Evolutionary conservation across 2,329 filamentous ascomycete genomes (phyloP).

Genomic region (Alternaria metachromatica): DNA sequence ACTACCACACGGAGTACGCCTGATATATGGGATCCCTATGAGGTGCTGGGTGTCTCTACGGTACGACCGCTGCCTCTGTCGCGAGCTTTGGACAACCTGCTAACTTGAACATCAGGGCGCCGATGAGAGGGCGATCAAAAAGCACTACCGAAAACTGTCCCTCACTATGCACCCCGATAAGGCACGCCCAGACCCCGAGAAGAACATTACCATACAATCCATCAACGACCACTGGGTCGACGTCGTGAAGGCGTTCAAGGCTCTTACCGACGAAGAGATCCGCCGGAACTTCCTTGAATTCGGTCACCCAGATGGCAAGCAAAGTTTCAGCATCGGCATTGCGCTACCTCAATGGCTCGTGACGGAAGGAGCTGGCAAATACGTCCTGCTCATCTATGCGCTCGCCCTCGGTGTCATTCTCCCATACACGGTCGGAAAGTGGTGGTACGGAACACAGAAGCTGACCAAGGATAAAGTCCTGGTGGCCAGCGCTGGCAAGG

Average conservation of each 20-base stretch:
- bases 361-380: conserved; percentile 93
- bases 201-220: conserved; percentile 86
- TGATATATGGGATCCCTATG: conserved; percentile 96
- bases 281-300: conserved; percentile 97
- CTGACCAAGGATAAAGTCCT: conserved; percentile 93
- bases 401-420: conserved; percentile 85
- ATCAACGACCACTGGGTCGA: conserved; percentile 92
- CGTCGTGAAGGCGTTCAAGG: conserved; percentile 96
- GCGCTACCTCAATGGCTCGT: conserved; percentile 92
- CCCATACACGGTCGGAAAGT: conserved; percentile 91
- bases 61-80: conserved; percentile 54
- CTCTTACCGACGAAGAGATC: conserved; percentile 94
- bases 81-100: conserved; percentile 9
- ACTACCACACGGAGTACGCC: conserved; percentile 73
- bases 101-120: conserved; percentile 65
- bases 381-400: conserved; percentile 89
- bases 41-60: conserved; percentile 86
- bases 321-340: conserved; percentile 97
- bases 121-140: conserved; percentile 90
- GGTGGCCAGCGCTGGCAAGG: conserved; percentile 89
- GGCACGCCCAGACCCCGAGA: conserved; percentile 77
- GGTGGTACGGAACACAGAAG: conserved; percentile 98
- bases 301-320: conserved; percentile 96
- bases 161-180: conserved; percentile 94
- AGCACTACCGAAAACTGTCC: conserved; percentile 85